phyloP scores from a whole-genome alignment of 495 filamentous ascomycete genomes.

The Lepidopterella palustris region DNA sequence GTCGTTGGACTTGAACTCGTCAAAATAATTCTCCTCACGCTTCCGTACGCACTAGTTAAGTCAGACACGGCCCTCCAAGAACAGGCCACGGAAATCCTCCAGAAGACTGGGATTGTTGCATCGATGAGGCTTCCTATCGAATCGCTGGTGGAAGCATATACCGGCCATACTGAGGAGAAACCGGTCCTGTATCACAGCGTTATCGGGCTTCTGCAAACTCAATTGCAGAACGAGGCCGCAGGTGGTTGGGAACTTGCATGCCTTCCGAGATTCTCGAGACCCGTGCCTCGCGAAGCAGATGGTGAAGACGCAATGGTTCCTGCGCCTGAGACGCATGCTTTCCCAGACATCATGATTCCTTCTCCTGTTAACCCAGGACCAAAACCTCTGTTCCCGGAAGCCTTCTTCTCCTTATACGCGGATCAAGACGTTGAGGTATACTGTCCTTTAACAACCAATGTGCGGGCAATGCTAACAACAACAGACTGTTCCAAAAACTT shows the following conservation, averaged over 20 bases:
- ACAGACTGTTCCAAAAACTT: slow-evolving; percentile 69
- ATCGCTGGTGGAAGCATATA: slow-evolving; percentile 75
- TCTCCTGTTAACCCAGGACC: slow-evolving; percentile 65
- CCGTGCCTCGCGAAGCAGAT: slow-evolving; percentile 33
- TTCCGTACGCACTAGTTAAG: slow-evolving; percentile 82
- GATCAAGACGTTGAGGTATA: slow-evolving; percentile 71
- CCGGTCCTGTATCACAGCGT: slow-evolving; percentile 55
- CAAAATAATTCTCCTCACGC: slow-evolving; percentile 88
- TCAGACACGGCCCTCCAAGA: slow-evolving; percentile 57
- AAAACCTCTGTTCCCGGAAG: slow-evolving; percentile 77
- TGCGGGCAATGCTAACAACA: slow-evolving; percentile 4
- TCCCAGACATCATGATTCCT: slow-evolving; percentile 70
- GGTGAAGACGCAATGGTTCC: slow-evolving; percentile 12
- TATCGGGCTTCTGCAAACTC: slow-evolving; percentile 77
- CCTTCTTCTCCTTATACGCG: slow-evolving; percentile 87
- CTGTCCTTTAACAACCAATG: neutral
- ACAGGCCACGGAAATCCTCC: slow-evolving; percentile 69
- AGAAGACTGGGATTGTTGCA: slow-evolving; percentile 88
- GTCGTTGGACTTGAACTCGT: slow-evolving; percentile 84
- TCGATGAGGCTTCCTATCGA: slow-evolving; percentile 76
- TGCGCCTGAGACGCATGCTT: slow-evolving; percentile 53
- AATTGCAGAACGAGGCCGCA: slow-evolving; percentile 65
- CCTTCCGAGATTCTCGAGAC: slow-evolving; percentile 76
- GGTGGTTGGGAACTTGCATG: slow-evolving; percentile 69
- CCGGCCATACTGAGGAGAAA: slow-evolving; percentile 48